Base-by-base conservation (phyloP, 768 basidiomycete genomes). In the Daedalea quercina region DNA sequence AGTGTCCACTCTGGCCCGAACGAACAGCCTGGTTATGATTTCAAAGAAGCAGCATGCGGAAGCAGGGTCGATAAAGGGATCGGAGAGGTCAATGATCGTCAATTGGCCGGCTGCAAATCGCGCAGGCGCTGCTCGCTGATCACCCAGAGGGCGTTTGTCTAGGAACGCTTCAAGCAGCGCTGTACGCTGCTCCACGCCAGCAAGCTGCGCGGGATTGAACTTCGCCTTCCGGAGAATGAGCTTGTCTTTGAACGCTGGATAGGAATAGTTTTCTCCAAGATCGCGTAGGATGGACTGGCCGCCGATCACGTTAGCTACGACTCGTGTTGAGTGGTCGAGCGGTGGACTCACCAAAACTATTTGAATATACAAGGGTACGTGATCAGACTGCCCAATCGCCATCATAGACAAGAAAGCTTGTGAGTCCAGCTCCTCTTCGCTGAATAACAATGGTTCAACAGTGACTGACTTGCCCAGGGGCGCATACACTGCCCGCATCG, bases 351-450 rank as follows among this genome's bases (percentile, higher is more conserved):
- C 86, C 57, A 88, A 59, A 23, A 88, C 66, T 0, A 79, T 76
- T 49, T 88, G 86, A 61, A 88, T 78, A 63, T 88, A 88, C 0
- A 88, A 63, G 0, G 86, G 87, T 0, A 83, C 78, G 0, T 73
- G 70, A 1, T 84, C 82, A 0, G 81, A 78, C 0, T 79, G 77
- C 0, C 76, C 79, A 0, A 87, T 71, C 0, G 84, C 80, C 87
- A 88, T 88, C 80, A 88, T 82, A 0, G 84, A 84, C 28, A 87
- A 58, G 53, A 88, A 81, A 1, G 85, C 82, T 17, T 80, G 68
- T 0, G 83, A 81, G 62, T 87, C 86, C 0, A 87, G 72, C 52
- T 89, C 87, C 3, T 73, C 67, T 54, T 81, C 77, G 3, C 72
- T 68, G 49, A 88, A 77, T 0, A 73, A 61, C 12, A 89, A 62